Base-by-base conservation (phyloP, 768 basidiomycete genomes). In the Collybia sp. region DNA sequence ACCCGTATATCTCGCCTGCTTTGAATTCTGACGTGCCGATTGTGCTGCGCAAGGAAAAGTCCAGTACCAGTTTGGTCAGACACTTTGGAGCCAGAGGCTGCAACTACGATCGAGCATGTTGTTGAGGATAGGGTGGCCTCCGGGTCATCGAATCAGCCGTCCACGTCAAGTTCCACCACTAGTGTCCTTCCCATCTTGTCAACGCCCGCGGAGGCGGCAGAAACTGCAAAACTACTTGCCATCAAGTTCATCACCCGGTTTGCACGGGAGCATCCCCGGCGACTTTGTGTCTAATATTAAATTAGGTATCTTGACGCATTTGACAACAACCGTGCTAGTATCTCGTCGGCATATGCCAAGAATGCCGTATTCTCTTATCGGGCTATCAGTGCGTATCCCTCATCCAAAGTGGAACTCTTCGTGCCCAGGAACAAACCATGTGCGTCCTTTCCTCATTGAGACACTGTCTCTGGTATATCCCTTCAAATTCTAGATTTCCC, bases 51-150 rank as follows among this genome's bases (percentile, higher is more conserved):
- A 25, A 62, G 60, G 67, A 51, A 42, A 40, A 66, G 62, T 36
- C 9, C 53, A 9, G 49, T 58, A 1, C 63, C 65, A 1, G 63
- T 68, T 3, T 68, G 67, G 67, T 61, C 59, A 2, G 67, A 68
- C 43, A 52, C 57, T 2, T 38, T 58, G 13, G 42, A 49, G 3
- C 57, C 57, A 10, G 52, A 55, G 36, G 30, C 47, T 25, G 4
- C 25, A 3, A 25, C 25, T 8, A 25, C 25, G 8, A 8, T 42
- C 47, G 30, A 52, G 40, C 32, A 4, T 49, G 6, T 33, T 37
- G 12, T 31, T 32, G 2, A 40, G 40, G 32, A 49, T 40, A 12
- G 48, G 33, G 5, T 20, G 39, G 18, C 30, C 48, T 13, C 43
- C 13, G n/a, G 6, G 6, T 13, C 37, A 15, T 19, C 30, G 4